Evolutionary conservation across 768 basidiomycete species (phyloP).

Genomic region (Cystobasidiopsis lactophilus): DNA sequence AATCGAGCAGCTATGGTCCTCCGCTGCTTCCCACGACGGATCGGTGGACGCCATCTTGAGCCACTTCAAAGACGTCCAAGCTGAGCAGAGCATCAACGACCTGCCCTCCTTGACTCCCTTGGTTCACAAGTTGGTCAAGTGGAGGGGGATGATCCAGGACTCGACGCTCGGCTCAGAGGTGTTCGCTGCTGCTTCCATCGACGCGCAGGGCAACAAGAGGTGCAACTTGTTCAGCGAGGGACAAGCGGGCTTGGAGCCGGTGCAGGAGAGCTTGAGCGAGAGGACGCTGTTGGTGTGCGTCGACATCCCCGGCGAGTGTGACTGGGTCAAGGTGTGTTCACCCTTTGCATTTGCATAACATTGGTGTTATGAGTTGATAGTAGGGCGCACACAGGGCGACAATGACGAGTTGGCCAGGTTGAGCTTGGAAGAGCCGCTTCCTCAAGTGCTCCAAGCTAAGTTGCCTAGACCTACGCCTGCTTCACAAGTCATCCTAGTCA

Average conservation of each 20-base stretch:
- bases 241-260: background rate
- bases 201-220: background rate
- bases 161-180: slow-evolving; percentile 19
- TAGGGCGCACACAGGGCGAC: background rate
- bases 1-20: background rate
- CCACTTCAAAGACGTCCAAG: background rate
- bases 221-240: background rate
- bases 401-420: background rate
- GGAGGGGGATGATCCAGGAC: slow-evolving; percentile 22
- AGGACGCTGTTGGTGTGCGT: slow-evolving; percentile 1
- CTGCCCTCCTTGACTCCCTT: background rate
- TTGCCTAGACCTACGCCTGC: no score
- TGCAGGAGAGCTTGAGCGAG: slow-evolving; percentile 9
- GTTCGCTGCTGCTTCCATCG: slow-evolving; percentile 6
- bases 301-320: slow-evolving; percentile 4
- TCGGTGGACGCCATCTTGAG: background rate
- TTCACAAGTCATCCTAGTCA: background rate
- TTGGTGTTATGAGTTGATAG: background rate
- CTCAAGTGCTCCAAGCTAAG: no score
- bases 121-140: slow-evolving; percentile 14
- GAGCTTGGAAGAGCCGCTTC: background rate
- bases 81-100: background rate
- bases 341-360: slow-evolving; percentile 11
- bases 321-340: slow-evolving; percentile 19
- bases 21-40: background rate